phyloP scores from a whole-genome alignment of 2,329 filamentous ascomycete genomes.

The Beauveria brongniartii region DNA sequence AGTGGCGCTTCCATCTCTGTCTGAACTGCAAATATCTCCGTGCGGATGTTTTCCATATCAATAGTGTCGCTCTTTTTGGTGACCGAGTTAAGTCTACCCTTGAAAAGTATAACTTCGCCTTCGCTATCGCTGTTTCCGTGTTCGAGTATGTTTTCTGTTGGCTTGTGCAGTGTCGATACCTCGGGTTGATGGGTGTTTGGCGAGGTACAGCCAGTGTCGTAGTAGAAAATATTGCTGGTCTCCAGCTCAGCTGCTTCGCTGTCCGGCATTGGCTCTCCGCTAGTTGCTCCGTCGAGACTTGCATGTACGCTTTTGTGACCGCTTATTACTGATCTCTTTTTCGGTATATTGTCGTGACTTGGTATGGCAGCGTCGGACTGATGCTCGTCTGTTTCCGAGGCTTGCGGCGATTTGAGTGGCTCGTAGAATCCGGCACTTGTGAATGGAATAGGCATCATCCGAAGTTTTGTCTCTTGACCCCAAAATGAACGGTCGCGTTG shows the following conservation, averaged over 20 bases:
- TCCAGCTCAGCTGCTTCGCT: neutral
- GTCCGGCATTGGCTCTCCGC: too few species aligned
- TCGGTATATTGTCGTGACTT: neutral
- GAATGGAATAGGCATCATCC: conserved; percentile 42
- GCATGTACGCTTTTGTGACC: conserved; percentile 15
- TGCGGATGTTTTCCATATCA: conserved; percentile 21
- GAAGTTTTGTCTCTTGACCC: conserved; percentile 33
- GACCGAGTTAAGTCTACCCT: conserved; percentile 28
- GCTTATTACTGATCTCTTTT: conserved; percentile 5
- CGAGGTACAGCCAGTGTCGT: conserved; percentile 22
- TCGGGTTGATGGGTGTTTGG: neutral
- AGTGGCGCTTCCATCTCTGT: conserved; percentile 6
- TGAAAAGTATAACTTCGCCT: conserved; percentile 64
- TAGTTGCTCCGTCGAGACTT: conserved; percentile 13
- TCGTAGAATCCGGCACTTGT: conserved; percentile 45
- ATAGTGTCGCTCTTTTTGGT: conserved; percentile 9
- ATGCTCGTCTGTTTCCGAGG: conserved; percentile 17
- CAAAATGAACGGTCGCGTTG: conserved; percentile 19
- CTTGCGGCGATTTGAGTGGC: conserved; percentile 26
- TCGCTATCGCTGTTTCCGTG: conserved; percentile 45
- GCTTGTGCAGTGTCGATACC: neutral
- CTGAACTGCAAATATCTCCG: conserved; percentile 25
- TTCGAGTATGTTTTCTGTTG: neutral
- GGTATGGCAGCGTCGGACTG: conserved; percentile 14
- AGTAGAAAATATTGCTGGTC: conserved; percentile 25